Base-by-base conservation (phyloP, 2,329 filamentous ascomycete species). In the Penicillium occitanis region DNA sequence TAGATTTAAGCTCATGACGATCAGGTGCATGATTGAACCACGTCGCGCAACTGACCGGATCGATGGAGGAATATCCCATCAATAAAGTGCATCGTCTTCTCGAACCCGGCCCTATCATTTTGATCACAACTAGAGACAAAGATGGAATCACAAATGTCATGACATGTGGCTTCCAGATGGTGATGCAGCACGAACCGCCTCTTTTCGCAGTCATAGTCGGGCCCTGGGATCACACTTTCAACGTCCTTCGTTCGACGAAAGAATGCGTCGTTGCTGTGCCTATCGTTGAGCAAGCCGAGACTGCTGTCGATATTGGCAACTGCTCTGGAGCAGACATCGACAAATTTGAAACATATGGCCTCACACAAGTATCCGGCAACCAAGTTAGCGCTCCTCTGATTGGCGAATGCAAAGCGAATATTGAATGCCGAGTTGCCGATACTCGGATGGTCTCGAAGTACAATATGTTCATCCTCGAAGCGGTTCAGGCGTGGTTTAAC, bases 11-110 rank as follows among this genome's bases (percentile, higher is more conserved):
- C 28, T 50, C 46, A 50, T 25, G 22, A 51, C 13, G 30, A 17
- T 5, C 48, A 51, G 48, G 13, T 14, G 2, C 25, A 51, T 30
- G 48, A 51, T 53, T 53, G 28, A 33, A 11, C 14, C 50, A 33
- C 50, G 17, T 51, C 14, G 50, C 14, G 8, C 28, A 30, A 3
- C 11, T 53, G 50, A 10, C 13, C n/a, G 25, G 13, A 19, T n/a
- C 59, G 50, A 62, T 53, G 60, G 60, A 51, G 60, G 17, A 62
- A 13, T 51, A 62, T 50, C 60, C 59, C 11, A 40, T 62, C n/a
- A 40, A 51, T 51, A 40, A 51, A 35, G 30, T 62, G 3, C 46
- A 40, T 51, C 19, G 30, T 11, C 14, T 51, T 44, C 59, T 61
- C 5, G 59, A 61, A 11, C 28, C 42, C n/a, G 60, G 60, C 5